phyloP scores from a whole-genome alignment of 148 eudicot species.

The Heliamphora exappendiculata region DNA sequence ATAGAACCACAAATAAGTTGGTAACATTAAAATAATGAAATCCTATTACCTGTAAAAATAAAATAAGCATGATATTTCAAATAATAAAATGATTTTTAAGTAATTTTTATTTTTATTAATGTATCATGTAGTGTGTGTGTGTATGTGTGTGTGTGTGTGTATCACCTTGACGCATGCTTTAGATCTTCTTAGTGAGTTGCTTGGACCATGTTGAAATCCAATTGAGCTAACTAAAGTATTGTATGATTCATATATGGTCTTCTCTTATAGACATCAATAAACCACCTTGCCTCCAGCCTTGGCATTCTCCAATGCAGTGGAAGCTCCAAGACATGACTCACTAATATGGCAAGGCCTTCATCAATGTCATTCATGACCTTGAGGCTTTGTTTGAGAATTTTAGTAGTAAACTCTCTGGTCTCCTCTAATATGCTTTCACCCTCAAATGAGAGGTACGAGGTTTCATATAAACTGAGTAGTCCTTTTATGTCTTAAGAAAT shows the following conservation, averaged over 20 bases:
- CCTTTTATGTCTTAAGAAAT: conserved; percentile 4
- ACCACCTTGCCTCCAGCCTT: conserved; percentile 10
- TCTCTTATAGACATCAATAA: conserved; percentile 2
- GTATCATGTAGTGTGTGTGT: no score
- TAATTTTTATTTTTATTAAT: no score
- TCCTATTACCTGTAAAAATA: no score
- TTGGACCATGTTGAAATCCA: no score
- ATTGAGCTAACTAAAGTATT: background rate
- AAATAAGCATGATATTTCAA: no score
- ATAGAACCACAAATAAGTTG: no score
- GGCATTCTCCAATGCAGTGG: background rate
- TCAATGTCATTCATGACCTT: background rate
- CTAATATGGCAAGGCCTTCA: background rate
- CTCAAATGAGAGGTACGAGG: conserved; percentile 8
- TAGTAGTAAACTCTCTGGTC: conserved; percentile 8
- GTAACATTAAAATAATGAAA: no score
- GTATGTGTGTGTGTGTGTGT: no score
- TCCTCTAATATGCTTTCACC: conserved; percentile 11
- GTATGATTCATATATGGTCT: background rate
- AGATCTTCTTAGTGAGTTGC: background rate
- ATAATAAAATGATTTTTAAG: no score
- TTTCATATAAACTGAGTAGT: conserved; percentile 14
- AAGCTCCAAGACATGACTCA: conserved; percentile 5
- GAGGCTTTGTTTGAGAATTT: conserved; percentile 2
- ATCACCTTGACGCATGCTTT: background rate